A percentile compares a stretch with the other conserved stretches of the same genome.
These are phyloP conservation scores for Calonectria leucothoes DNA, from an alignment of 2,329 filamentous ascomycete species.

Conservation along the genomic window DNA sequence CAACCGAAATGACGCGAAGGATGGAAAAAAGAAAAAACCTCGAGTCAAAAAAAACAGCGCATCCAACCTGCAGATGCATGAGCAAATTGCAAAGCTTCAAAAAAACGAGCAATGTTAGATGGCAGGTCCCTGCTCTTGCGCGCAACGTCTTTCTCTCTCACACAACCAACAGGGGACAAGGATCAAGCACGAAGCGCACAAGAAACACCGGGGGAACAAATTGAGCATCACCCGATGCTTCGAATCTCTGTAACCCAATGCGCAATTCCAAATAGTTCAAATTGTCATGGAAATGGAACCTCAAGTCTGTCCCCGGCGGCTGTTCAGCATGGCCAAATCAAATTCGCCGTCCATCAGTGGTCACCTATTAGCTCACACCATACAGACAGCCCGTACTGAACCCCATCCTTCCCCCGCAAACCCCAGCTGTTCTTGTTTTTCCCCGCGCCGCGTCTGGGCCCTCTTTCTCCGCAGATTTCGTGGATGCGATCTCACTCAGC, in stretches of 20 bases:
- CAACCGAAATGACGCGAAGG: not conserved
- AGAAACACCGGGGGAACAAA: not conserved
- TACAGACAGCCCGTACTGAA: slow-evolving; percentile 19
- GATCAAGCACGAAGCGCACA: not conserved
- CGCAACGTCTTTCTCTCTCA: not conserved
- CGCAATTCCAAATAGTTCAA: not conserved
- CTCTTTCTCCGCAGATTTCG: slow-evolving; percentile 36
- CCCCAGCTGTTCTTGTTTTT: slow-evolving; percentile 33
- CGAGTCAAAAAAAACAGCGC: not conserved
- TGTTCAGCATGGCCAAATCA: not conserved
- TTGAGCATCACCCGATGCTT: not conserved
- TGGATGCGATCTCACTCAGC: slow-evolving; percentile 20
- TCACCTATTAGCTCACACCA: not conserved
- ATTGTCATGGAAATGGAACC: not conserved
- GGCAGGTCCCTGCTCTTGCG: not conserved
- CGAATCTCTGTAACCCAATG: not conserved
- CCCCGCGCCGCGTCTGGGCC: slow-evolving; percentile 36
- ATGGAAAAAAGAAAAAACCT: not conserved
- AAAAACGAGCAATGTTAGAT: not conserved
- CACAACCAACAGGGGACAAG: not conserved
- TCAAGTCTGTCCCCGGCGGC: not conserved
- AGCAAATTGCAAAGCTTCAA: not conserved
- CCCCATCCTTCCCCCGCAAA: slow-evolving; percentile 40
- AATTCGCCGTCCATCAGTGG: not conserved
- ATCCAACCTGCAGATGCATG: not conserved